Evolutionary conservation across 345 rosid genomes (phyloP).

Genomic region (Eucalyptus caleyi): DNA sequence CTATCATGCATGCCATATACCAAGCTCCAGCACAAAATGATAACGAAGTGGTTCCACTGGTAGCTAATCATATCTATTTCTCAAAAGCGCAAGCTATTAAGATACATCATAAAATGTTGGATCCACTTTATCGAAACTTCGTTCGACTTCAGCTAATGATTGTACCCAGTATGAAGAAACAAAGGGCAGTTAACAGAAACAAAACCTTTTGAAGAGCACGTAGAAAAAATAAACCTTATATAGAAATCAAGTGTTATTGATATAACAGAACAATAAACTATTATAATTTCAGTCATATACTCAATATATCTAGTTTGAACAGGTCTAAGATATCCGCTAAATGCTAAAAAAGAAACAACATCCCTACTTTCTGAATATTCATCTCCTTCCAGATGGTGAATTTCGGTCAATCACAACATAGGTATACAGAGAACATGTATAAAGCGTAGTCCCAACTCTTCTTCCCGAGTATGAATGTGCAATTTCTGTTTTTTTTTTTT

Average conservation of each 20-base stretch:
- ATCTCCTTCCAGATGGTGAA: background rate
- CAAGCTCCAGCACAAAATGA: background rate
- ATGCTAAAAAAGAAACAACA: background rate
- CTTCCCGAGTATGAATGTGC: background rate
- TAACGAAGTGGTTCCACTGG: background rate
- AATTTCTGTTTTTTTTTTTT: background rate
- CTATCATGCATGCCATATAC: background rate
- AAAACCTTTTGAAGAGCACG: background rate
- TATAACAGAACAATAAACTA: background rate
- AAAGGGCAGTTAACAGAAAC: background rate
- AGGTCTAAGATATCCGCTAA: background rate
- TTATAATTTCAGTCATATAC: background rate
- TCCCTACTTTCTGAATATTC: background rate
- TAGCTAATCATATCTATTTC: background rate
- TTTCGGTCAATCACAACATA: background rate
- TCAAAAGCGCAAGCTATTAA: background rate
- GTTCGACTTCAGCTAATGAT: background rate
- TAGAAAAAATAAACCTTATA: background rate
- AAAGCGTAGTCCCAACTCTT: background rate
- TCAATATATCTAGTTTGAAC: background rate
- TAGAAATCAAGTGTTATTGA: background rate
- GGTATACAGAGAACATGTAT: background rate
- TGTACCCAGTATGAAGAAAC: background rate
- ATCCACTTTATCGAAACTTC: background rate
- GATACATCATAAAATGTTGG: background rate